Percentiles rank a stretch among this genome's conserved stretches.
phyloP scores from a whole-genome alignment of 164 flowering plant species.

The Piper betle region DNA sequence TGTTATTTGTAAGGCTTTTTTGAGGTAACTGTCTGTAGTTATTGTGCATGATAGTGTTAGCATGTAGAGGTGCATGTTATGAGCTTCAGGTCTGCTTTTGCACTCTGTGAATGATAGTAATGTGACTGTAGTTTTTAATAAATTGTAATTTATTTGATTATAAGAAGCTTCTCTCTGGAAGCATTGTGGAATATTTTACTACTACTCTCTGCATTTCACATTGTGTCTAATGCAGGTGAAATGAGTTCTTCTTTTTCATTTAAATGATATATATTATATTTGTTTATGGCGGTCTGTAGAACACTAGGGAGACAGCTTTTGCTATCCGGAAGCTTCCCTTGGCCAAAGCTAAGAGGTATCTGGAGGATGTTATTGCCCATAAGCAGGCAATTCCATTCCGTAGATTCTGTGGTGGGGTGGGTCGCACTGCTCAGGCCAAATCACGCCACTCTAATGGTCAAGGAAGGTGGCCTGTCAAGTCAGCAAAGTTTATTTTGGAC shows the following conservation, averaged over 20 bases:
- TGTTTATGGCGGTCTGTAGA: conserved; percentile 20
- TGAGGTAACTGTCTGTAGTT: too few species aligned
- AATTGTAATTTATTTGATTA: too few species aligned
- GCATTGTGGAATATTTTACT: too few species aligned
- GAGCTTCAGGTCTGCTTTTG: too few species aligned
- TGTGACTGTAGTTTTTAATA: too few species aligned
- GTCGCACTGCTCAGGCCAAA: conserved; percentile 91
- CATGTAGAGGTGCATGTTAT: too few species aligned
- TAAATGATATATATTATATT: too few species aligned
- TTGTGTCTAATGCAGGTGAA: neutral
- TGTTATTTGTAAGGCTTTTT: too few species aligned
- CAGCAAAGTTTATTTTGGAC: conserved; percentile 76
- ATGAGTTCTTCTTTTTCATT: neutral
- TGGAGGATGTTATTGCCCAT: conserved; percentile 85
- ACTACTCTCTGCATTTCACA: neutral
- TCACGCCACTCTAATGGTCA: conserved; percentile 86
- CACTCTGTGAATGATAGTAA: too few species aligned
- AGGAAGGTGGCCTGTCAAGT: conserved; percentile 93
- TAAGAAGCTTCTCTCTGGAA: too few species aligned
- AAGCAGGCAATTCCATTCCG: conserved; percentile 92
- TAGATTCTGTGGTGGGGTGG: conserved; percentile 91
- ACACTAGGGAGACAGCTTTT: conserved; percentile 81
- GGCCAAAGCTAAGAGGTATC: conserved; percentile 68
- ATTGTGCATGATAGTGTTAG: too few species aligned
- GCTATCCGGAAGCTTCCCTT: conserved; percentile 65